phyloP scores from a whole-genome alignment of 75 land plant genomes.

The Pinus tabuliformis region DNA sequence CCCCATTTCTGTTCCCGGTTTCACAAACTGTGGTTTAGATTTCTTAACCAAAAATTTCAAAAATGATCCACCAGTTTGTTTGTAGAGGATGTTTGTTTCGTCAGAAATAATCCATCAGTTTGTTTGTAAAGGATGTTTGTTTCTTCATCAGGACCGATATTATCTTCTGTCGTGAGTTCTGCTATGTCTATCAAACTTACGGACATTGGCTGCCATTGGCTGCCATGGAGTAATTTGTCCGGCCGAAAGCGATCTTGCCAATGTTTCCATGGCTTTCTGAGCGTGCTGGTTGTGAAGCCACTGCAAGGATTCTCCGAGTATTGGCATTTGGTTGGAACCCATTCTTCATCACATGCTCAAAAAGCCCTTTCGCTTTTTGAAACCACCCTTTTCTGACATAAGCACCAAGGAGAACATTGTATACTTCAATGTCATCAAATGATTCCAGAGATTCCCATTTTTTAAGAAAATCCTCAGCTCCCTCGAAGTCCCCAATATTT shows the following conservation, averaged over 20 bases:
- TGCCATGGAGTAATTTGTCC: constrained; percentile 33
- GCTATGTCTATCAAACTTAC: constrained; percentile 25
- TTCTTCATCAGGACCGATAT: constrained; percentile 36
- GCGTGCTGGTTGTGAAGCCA: constrained; percentile 30
- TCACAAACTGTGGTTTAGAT: too few relatives aligned
- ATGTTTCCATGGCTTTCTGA: constrained; percentile 30
- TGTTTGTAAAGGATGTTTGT: constrained; percentile 13
- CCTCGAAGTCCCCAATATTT: constrained; percentile 44
- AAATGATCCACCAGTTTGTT: too few relatives aligned
- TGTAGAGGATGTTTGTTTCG: not conserved
- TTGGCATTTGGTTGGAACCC: constrained; percentile 28
- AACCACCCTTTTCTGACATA: constrained; percentile 34
- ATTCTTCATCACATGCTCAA: constrained; percentile 19
- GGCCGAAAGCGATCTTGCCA: constrained; percentile 29
- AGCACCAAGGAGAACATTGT: constrained; percentile 48
- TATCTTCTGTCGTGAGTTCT: constrained; percentile 51
- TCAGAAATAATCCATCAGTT: constrained; percentile 7
- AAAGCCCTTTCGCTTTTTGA: constrained; percentile 46
- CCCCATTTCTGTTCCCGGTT: too few relatives aligned
- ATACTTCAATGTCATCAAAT: constrained; percentile 29
- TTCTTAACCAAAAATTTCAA: too few relatives aligned
- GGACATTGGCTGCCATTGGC: constrained; percentile 38
- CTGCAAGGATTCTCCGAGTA: constrained; percentile 55
- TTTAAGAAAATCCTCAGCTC: constrained; percentile 41
- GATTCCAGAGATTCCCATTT: constrained; percentile 46